Conservation (phyloP, 257 asterid genomes). For the Scutellaria minor region DNA sequence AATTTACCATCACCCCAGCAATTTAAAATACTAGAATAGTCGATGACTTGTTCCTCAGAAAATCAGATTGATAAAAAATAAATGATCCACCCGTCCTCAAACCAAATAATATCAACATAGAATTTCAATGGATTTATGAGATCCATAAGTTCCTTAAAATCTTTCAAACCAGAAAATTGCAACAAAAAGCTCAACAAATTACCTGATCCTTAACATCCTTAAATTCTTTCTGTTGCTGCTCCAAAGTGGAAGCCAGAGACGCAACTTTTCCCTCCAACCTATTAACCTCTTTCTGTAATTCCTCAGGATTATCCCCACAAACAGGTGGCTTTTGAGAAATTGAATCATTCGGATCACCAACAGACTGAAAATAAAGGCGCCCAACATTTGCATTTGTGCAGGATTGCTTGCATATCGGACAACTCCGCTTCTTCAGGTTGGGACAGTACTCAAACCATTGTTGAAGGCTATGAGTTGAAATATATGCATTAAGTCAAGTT, state of each 20-base stretch:
- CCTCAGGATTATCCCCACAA: slow-evolving; percentile 50
- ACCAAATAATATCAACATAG: background rate
- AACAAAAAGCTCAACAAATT: slow-evolving; percentile 8
- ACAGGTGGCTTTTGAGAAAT: slow-evolving; percentile 57
- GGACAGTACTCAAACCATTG: slow-evolving; percentile 99
- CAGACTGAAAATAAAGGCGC: slow-evolving; percentile 89
- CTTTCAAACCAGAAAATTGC: slow-evolving; percentile 33
- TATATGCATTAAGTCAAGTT: slow-evolving; percentile 17
- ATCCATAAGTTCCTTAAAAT: slow-evolving; percentile 45
- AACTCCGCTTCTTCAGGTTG: slow-evolving; percentile 77
- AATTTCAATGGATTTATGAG: slow-evolving; percentile 46
- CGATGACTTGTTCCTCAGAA: background rate
- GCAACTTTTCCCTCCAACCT: slow-evolving; percentile 79
- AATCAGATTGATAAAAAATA: background rate
- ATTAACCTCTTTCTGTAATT: slow-evolving; percentile 63
- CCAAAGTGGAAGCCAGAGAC: slow-evolving; percentile 69
- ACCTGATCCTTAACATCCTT: slow-evolving; percentile 68
- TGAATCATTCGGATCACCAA: slow-evolving; percentile 70
- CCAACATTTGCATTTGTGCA: slow-evolving; percentile 66
- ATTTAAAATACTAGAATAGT: slow-evolving; percentile 1
- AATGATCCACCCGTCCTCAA: background rate
- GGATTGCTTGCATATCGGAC: slow-evolving; percentile 91
- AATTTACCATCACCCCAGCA: slow-evolving; percentile 3
- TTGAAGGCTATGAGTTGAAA: slow-evolving; percentile 62
- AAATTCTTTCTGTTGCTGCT: slow-evolving; percentile 61